Evolutionary conservation across 1,139 yeast species (phyloP), one percentile per base, ranked within the genome.

Genomic region (Suhomyces chickasaworum): DNA sequence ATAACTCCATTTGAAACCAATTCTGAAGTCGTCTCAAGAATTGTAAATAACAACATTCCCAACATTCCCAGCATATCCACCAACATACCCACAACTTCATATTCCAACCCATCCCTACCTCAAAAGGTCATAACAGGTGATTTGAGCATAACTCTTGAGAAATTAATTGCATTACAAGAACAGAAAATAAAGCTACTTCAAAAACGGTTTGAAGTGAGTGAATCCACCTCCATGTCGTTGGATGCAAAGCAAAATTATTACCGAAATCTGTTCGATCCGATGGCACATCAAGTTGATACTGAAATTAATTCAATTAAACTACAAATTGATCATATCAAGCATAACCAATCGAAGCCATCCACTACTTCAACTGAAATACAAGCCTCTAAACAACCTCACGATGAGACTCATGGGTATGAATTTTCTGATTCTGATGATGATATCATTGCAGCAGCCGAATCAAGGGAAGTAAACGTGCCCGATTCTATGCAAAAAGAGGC

Each of bases 191-290:
- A 30, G 33, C 42, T 55, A 13, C 53, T 45, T 31, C 50, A 54
- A 8, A 52, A 55, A 15, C 40, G 53, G n/a, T 51, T 51, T 23
- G 33, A 37, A n/a, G 45, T 48, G 16, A 42, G 47, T 39, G 61
- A 55, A 33, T 57, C 61, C 8, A 57, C 63, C 8, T 56, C 60
- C 5, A 53, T 59, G 21, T 57, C 61, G 6, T 45, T 56, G 4
- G 63, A 59, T 37, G 56, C 59, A 17, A 59, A 59, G 37, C 49
- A 52, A 15, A 47, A 47, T 17, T 59, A 57, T 53, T 52, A 52
- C 32, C 33, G 35, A 20, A 47, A 43, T 22, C 49, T 46, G 31
- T 59, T 52, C 37, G 47, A 48, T n/a, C 58, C 60, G 6, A 46
- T 49, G 20, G 45, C 54, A 6, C 30, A 25, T 10, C 39, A 23